A percentile compares a stretch with the other conserved stretches of the same genome.
These are phyloP conservation scores for Pseudozyma sp. DNA, from an alignment of 1,284 basidiomycete genomes.

Conservation along the genomic window DNA sequence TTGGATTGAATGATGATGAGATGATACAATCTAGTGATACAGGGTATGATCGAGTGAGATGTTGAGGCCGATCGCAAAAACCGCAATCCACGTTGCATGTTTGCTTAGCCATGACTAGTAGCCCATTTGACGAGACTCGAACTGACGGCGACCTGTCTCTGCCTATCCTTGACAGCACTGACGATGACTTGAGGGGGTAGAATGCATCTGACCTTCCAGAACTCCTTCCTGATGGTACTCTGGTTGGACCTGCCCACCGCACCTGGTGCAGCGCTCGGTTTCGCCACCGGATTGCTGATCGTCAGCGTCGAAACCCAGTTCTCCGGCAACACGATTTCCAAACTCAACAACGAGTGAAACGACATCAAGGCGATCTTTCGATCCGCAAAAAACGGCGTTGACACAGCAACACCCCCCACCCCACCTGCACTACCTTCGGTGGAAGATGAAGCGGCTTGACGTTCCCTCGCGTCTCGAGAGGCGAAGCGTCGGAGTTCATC, in stretches of 20 bases:
- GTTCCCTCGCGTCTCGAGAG: constrained; percentile 23
- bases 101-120: constrained; percentile 26
- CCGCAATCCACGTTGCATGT: not conserved
- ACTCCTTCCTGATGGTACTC: constrained; percentile 40
- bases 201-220: constrained; percentile 43
- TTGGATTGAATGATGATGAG: not conserved
- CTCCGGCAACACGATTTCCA: constrained; percentile 42
- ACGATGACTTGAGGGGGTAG: constrained; percentile 15
- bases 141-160: constrained; percentile 16
- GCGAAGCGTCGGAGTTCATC: constrained; percentile 59
- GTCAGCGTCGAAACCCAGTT: constrained; percentile 19
- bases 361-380: constrained; percentile 39
- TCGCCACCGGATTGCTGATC: constrained; percentile 34
- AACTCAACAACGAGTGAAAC: constrained; percentile 31
- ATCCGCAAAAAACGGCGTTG: constrained; percentile 34
- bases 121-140: constrained; percentile 45
- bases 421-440: not conserved
- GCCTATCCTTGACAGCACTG: constrained; percentile 28
- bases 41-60: not conserved
- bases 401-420: constrained; percentile 9
- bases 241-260: constrained; percentile 28
- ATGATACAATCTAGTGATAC: not conserved
- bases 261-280: constrained; percentile 17
- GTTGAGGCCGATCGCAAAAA: not conserved
- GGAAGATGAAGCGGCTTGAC: constrained; percentile 17